Evolutionary conservation across 2,329 filamentous ascomycete genomes (phyloP).

Genomic region (Diaporthe citriasiana): DNA sequence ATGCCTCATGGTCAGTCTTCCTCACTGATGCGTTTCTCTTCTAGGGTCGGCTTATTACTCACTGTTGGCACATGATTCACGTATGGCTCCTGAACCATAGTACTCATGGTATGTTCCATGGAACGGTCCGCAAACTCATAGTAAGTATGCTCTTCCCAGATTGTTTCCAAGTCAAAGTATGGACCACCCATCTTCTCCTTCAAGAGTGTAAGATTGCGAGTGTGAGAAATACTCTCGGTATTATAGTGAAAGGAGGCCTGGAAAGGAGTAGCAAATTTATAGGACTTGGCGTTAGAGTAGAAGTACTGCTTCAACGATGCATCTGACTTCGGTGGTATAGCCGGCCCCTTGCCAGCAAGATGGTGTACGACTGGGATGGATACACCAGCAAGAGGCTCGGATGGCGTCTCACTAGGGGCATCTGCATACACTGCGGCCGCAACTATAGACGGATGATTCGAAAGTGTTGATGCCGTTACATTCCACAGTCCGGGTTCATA

Average conservation of each 20-base stretch:
- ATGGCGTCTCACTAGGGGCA: slow-evolving; percentile 1
- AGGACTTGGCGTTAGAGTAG: slow-evolving; percentile 30
- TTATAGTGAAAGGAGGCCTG: slow-evolving; percentile 45
- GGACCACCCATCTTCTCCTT: slow-evolving; percentile 75
- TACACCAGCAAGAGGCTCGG: not conserved
- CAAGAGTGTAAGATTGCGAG: slow-evolving; percentile 74
- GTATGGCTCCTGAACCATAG: slow-evolving; percentile 52
- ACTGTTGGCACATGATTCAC: slow-evolving; percentile 83
- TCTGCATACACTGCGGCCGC: slow-evolving; percentile 40
- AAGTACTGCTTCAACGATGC: slow-evolving; percentile 19
- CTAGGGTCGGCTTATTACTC: slow-evolving; percentile 46
- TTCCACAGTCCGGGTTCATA: slow-evolving; percentile 39
- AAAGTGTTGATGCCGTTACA: slow-evolving; percentile 23
- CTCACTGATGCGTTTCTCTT: rapidly evolving
- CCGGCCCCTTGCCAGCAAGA: slow-evolving; percentile 33
- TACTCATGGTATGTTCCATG: slow-evolving; percentile 81
- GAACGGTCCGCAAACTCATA: slow-evolving; percentile 79
- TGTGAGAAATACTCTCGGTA: slow-evolving; percentile 67
- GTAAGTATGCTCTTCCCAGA: slow-evolving; percentile 84
- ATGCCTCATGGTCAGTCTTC: not conserved
- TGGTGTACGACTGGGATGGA: slow-evolving; percentile 37
- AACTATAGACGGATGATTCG: slow-evolving; percentile 30
- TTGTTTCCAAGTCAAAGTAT: slow-evolving; percentile 79
- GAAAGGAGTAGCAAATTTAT: slow-evolving; percentile 40
- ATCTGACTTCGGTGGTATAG: not conserved